Evolutionary conservation across 495 filamentous ascomycete species (phyloP).

Genomic region (Penicillium salamii): DNA sequence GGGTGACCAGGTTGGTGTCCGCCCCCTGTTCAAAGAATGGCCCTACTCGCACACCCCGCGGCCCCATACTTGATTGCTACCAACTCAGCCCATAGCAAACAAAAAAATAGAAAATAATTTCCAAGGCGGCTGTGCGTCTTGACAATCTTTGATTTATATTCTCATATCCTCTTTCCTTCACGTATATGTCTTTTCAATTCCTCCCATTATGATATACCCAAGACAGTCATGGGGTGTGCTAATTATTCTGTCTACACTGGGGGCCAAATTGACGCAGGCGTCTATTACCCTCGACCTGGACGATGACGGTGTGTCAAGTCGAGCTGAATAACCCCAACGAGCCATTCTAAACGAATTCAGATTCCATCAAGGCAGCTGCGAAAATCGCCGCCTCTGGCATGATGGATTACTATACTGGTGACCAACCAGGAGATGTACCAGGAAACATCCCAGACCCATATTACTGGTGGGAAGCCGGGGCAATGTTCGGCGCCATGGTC

Average conservation of each 20-base stretch:
- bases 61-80: not conserved
- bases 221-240: conserved; percentile 4
- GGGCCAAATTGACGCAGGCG: conserved; percentile 12
- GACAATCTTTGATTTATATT: not conserved
- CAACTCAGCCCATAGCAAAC: not conserved
- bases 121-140: not conserved
- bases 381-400: conserved; percentile 37
- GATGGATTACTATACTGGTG: conserved; percentile 61
- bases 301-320: conserved; percentile 25
- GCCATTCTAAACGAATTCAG: conserved; percentile 12
- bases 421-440: conserved; percentile 62
- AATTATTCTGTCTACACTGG: not conserved
- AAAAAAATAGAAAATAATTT: not conserved
- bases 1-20: not conserved
- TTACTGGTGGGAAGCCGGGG: conserved; percentile 76
- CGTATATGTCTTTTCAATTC: not conserved
- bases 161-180: not conserved
- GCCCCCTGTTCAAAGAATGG: not conserved
- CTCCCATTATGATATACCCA: conserved; percentile 1
- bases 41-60: no score
- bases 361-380: conserved; percentile 46
- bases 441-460: conserved; percentile 70
- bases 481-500: conserved; percentile 67
- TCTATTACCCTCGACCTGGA: conserved; percentile 18
- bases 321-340: conserved; percentile 29